These are phyloP conservation scores for Hordeum marinum DNA, from an alignment of 176 grass and related monocot species.

Conservation along the genomic window DNA sequence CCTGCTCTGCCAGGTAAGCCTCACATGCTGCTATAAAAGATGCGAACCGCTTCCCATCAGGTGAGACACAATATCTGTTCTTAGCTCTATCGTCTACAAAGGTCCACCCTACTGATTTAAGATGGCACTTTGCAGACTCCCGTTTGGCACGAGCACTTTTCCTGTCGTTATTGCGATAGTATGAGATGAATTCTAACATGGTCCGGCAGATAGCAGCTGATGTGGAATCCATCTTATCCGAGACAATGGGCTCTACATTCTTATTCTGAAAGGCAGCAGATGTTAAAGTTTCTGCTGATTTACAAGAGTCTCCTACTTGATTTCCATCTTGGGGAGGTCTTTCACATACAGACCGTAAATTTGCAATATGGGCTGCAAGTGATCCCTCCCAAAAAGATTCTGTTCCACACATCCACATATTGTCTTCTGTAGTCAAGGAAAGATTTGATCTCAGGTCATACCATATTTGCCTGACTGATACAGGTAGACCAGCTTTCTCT, in stretches of 20 bases:
- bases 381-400: constrained; percentile 42
- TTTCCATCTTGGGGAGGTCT: constrained; percentile 8
- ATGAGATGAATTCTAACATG: constrained; percentile 48
- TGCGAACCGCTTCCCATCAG: constrained; percentile 39
- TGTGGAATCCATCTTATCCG: constrained; percentile 22
- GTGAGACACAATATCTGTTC: constrained; percentile 51
- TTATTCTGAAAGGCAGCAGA: background rate
- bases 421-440: constrained; percentile 36
- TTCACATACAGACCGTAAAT: constrained; percentile 41
- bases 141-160: constrained; percentile 22
- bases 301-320: background rate
- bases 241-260: constrained; percentile 2
- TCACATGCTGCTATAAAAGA: constrained; percentile 62
- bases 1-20: constrained; percentile 31
- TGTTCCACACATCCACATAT: constrained; percentile 50
- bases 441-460: constrained; percentile 40
- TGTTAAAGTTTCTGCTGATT: constrained; percentile 2
- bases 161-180: constrained; percentile 22
- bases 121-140: constrained; percentile 40
- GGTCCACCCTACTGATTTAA: constrained; percentile 53
- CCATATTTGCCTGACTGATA: constrained; percentile 67
- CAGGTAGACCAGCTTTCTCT: constrained; percentile 44
- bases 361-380: constrained; percentile 31
- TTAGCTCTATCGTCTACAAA: constrained; percentile 27
- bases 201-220: constrained; percentile 4